phyloP scores from a whole-genome alignment of 768 basidiomycete species.

The Fistulinella prunicolor region DNA sequence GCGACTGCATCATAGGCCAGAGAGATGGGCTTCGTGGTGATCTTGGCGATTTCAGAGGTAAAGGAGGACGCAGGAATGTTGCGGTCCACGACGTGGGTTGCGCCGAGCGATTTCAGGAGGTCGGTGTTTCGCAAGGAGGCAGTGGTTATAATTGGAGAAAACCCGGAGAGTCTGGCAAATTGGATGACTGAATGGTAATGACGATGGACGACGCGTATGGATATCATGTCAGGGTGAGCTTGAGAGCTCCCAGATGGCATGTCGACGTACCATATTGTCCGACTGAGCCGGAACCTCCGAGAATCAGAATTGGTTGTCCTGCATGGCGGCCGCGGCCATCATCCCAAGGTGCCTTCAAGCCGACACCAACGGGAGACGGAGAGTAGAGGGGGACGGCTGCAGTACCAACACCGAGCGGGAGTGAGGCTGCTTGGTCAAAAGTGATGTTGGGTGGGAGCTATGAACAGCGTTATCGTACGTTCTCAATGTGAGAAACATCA shows the following conservation, averaged over 20 bases:
- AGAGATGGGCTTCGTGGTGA: constrained; percentile 12
- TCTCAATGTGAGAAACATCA: neutral
- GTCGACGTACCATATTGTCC: constrained; percentile 36
- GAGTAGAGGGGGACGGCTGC: constrained; percentile 34
- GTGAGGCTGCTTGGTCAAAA: constrained; percentile 38
- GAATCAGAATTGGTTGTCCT: constrained; percentile 33
- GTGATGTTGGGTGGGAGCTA: constrained; percentile 38
- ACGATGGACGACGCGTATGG: too few species aligned
- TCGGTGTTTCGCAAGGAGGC: constrained; percentile 35
- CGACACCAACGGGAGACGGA: constrained; percentile 25
- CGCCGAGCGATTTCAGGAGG: constrained; percentile 35
- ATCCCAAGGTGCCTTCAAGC: constrained; percentile 34
- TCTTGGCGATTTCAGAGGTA: constrained; percentile 13
- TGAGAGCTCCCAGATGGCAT: constrained; percentile 26
- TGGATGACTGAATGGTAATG: constrained; percentile 34
- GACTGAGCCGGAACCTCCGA: constrained; percentile 38
- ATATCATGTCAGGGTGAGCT: too few species aligned
- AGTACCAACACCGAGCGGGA: constrained; percentile 33
- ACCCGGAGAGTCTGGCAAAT: constrained; percentile 33
- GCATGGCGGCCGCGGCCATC: constrained; percentile 28
- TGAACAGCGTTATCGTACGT: neutral
- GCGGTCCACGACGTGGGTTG: constrained; percentile 37
- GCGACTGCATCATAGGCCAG: constrained; percentile 29
- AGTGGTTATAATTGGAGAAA: constrained; percentile 39
- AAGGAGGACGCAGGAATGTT: constrained; percentile 14